phyloP scores from a whole-genome alignment of 140 eudicot species.

The Cichorium intybus region DNA sequence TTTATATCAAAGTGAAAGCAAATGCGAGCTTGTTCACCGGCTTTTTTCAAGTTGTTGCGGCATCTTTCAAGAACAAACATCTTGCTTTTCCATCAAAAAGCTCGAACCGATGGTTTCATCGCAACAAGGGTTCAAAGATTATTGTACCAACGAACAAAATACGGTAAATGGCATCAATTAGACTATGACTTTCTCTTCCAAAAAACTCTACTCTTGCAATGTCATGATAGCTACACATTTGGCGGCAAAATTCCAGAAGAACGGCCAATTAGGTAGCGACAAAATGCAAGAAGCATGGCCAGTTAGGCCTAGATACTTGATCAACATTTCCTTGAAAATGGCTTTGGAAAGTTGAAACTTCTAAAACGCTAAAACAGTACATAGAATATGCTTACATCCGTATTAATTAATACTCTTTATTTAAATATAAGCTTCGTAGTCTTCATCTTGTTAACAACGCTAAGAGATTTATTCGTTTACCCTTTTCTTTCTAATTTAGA shows the following conservation, averaged over 20 bases:
- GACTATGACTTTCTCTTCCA: background rate
- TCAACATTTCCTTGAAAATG: background rate
- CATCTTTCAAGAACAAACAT: constrained; percentile 51
- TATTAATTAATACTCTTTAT: background rate
- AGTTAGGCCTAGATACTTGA: constrained; percentile 1
- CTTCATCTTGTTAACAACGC: background rate
- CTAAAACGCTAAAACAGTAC: background rate
- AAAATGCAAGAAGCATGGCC: background rate
- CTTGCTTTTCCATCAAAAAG: constrained; percentile 35
- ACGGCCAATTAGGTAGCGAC: background rate
- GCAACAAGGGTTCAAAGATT: constrained; percentile 36
- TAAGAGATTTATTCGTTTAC: background rate
- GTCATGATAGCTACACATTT: background rate
- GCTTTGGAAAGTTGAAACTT: constrained; percentile 19
- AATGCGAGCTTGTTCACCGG: constrained; percentile 50
- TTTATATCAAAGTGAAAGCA: constrained; percentile 50
- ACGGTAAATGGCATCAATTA: constrained; percentile 31
- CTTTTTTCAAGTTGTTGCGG: constrained; percentile 45
- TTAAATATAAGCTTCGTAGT: background rate
- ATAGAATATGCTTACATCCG: background rate
- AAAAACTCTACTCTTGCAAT: background rate
- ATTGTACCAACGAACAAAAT: constrained; percentile 43
- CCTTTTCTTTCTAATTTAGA: no score
- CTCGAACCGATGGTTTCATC: constrained; percentile 28
- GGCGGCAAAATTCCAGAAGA: background rate